Evolutionary conservation across 2,329 filamentous ascomycete genomes (phyloP).

Genomic region (Colletotrichum simmondsii): DNA sequence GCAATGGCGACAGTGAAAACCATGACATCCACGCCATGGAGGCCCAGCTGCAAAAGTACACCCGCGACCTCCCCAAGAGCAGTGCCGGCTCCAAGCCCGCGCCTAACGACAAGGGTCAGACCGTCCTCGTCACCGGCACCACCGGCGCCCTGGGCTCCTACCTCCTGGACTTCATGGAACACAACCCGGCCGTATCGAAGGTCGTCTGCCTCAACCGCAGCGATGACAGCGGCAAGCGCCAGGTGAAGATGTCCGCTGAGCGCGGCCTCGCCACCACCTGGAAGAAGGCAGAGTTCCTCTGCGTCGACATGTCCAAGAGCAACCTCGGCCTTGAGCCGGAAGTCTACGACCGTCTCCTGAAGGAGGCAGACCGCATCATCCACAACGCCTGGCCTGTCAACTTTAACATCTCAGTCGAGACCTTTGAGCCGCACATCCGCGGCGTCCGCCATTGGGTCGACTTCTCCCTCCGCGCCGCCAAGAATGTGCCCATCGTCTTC

Average conservation of each 20-base stretch:
- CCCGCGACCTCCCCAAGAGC: constrained; percentile 40
- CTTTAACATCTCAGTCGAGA: constrained; percentile 60
- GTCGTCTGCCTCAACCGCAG: constrained; percentile 62
- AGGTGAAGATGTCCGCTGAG: constrained; percentile 46
- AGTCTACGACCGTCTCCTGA: constrained; percentile 48
- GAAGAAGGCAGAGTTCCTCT: constrained; percentile 57
- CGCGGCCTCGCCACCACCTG: constrained; percentile 51
- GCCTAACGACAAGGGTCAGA: constrained; percentile 46
- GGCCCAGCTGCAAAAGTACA: constrained; percentile 48
- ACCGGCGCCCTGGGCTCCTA: constrained; percentile 28
- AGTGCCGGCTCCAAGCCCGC: constrained; percentile 39
- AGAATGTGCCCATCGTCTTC: constrained; percentile 43
- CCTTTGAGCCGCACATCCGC: constrained; percentile 61
- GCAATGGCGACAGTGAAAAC: constrained; percentile 6
- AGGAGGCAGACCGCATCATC: constrained; percentile 56
- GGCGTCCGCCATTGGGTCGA: constrained; percentile 61
- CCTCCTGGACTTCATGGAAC: constrained; percentile 43
- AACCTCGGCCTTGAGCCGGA: constrained; percentile 58
- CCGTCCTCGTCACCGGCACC: constrained; percentile 26
- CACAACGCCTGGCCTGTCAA: constrained; percentile 66
- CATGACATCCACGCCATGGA: constrained; percentile 45
- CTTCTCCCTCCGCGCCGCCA: constrained; percentile 46
- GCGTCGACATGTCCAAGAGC: constrained; percentile 58
- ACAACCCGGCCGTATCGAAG: constrained; percentile 48
- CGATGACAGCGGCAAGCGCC: constrained; percentile 52